phyloP scores from a whole-genome alignment of 2,329 filamentous ascomycete species.

The Apiospora hydei region DNA sequence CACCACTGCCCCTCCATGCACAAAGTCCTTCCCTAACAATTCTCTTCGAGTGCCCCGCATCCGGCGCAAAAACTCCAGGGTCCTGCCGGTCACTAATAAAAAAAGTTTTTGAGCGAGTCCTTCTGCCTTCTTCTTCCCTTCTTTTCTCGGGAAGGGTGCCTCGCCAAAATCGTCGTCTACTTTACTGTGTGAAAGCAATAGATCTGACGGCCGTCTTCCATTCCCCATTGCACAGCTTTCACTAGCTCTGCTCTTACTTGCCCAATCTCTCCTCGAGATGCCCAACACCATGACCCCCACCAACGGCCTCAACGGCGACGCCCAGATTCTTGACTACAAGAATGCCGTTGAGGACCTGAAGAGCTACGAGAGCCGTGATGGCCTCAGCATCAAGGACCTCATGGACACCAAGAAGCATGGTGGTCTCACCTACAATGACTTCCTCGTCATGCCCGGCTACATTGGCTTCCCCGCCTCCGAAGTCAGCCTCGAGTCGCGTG shows the following conservation, averaged over 20 bases:
- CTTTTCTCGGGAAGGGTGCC: slow-evolving; percentile 62
- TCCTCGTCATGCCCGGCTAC: slow-evolving; percentile 94
- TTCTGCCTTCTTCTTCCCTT: slow-evolving; percentile 44
- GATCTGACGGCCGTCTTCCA: slow-evolving; percentile 47
- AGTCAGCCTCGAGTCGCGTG: slow-evolving; percentile 85
- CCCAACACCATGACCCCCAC: slow-evolving; percentile 56
- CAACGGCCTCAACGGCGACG: slow-evolving; percentile 69
- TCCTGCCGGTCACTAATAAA: slow-evolving; percentile 8
- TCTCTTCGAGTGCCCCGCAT: background rate
- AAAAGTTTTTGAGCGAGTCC: slow-evolving; percentile 3
- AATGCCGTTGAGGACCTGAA: slow-evolving; percentile 82
- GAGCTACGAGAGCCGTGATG: slow-evolving; percentile 83
- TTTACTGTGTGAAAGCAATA: slow-evolving; percentile 37
- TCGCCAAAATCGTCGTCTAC: slow-evolving; percentile 45
- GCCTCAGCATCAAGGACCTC: slow-evolving; percentile 84
- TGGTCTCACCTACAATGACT: slow-evolving; percentile 98
- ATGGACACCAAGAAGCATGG: slow-evolving; percentile 92
- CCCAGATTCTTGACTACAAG: slow-evolving; percentile 73
- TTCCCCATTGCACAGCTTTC: slow-evolving; percentile 48
- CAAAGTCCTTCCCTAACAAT: slow-evolving; percentile 11
- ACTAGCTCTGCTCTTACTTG: slow-evolving; percentile 42
- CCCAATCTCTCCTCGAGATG: slow-evolving; percentile 33
- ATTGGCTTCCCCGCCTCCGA: slow-evolving; percentile 96
- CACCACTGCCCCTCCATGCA: slow-evolving; percentile 1
- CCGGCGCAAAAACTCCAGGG: slow-evolving; percentile 12